Percentiles rank a stretch among this genome's conserved stretches.
Evolutionary conservation across 208 protist species (phyloP).

Genomic region (Wallacemonas collosoma): DNA sequence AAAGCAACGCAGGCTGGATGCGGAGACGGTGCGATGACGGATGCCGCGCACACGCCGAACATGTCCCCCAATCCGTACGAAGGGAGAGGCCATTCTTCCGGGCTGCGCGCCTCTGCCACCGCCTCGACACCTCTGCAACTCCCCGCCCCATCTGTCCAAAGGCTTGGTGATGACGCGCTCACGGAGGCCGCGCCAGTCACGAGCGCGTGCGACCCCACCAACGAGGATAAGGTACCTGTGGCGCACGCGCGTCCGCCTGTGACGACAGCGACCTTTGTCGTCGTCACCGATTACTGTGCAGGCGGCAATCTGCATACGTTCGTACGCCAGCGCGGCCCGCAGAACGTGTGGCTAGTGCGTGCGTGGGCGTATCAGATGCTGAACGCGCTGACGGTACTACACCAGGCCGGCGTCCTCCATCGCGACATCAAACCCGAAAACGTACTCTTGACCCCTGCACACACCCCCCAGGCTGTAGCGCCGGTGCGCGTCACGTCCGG

Average conservation of each 20-base stretch:
- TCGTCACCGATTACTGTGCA: slow-evolving; percentile 67
- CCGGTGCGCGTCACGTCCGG: too few relatives aligned
- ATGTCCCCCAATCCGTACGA: too few relatives aligned
- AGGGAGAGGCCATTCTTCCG: too few relatives aligned
- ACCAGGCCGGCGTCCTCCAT: slow-evolving; percentile 64
- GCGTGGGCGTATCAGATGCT: slow-evolving; percentile 1
- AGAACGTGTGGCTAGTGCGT: background rate
- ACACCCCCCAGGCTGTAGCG: too few relatives aligned
- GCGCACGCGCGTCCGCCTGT: background rate
- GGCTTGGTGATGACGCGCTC: too few relatives aligned
- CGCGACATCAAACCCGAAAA: slow-evolving; percentile 93
- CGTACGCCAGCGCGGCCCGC: background rate
- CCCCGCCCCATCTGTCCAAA: too few relatives aligned
- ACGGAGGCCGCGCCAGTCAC: background rate
- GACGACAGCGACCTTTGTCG: slow-evolving; percentile 7
- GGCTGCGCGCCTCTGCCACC: too few relatives aligned
- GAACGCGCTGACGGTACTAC: slow-evolving; percentile 51
- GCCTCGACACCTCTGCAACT: too few relatives aligned
- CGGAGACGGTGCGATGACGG: too few relatives aligned
- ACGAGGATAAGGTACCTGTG: background rate
- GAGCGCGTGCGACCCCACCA: background rate
- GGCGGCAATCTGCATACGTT: slow-evolving; percentile 49
- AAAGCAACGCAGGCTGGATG: too few relatives aligned
- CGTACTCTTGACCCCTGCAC: slow-evolving; percentile 52
- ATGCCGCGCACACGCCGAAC: too few relatives aligned